These are phyloP conservation scores for Aspergillus funiculosus DNA, from an alignment of 495 filamentous ascomycete species.

Conservation along the genomic window DNA sequence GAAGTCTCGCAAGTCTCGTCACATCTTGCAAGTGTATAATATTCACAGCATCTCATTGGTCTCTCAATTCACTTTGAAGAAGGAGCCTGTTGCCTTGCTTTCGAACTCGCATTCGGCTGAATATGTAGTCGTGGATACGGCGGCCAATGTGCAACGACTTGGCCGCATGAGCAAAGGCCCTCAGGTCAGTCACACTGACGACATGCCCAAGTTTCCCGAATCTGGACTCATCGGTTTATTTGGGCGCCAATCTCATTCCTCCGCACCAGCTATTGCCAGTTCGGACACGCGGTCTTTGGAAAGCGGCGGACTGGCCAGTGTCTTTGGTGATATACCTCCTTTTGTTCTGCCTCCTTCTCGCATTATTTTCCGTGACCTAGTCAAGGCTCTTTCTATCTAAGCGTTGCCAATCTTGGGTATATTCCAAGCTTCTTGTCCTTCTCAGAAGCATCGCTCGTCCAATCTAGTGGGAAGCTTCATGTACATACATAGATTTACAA, in stretches of 20 bases:
- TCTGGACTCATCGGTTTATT: slow-evolving; percentile 49
- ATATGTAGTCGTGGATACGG: slow-evolving; percentile 49
- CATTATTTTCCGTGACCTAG: slow-evolving; percentile 72
- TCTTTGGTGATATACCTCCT: slow-evolving; percentile 69
- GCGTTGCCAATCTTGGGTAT: neutral
- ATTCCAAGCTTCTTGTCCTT: too few species aligned
- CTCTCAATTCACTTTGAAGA: slow-evolving; percentile 24
- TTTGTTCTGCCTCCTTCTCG: slow-evolving; percentile 72
- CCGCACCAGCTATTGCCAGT: slow-evolving; percentile 19
- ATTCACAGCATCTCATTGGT: slow-evolving; percentile 29
- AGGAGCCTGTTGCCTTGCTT: slow-evolving; percentile 32
- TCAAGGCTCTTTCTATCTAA: slow-evolving; percentile 28
- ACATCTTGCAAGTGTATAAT: slow-evolving; percentile 33
- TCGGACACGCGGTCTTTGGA: slow-evolving; percentile 50
- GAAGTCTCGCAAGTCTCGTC: slow-evolving; percentile 23
- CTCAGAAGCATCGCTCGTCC: too few species aligned
- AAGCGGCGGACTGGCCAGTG: slow-evolving; percentile 58
- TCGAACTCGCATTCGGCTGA: slow-evolving; percentile 46
- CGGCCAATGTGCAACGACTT: slow-evolving; percentile 42
- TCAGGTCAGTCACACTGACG: slow-evolving; percentile 44
- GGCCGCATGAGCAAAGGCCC: slow-evolving; percentile 51
- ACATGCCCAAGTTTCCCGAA: slow-evolving; percentile 36
- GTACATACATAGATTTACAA: too few species aligned
- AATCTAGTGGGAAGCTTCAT: too few species aligned
- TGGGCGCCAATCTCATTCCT: slow-evolving; percentile 23